These are phyloP conservation scores for Solanum appendiculatum DNA, from an alignment of 257 asterid species.

Conservation along the genomic window DNA sequence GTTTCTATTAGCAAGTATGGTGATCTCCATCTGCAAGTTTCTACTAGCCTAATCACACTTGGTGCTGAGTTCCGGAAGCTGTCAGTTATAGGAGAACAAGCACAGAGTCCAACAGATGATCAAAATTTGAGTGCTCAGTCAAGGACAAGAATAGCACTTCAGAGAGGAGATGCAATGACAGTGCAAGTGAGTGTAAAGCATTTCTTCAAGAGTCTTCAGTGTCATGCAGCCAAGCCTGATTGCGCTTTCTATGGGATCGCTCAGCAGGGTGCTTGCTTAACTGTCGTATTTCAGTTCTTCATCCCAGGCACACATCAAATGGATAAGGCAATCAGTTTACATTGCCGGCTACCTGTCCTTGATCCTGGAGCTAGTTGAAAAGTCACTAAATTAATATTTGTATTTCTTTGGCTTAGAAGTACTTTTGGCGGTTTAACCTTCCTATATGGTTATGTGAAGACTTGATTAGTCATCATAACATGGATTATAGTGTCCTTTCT, in stretches of 20 bases:
- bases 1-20: conserved; percentile 72
- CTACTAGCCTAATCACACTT: conserved; percentile 48
- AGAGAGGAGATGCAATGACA: conserved; percentile 67
- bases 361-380: conserved; percentile 72
- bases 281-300: conserved; percentile 85
- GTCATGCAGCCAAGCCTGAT: conserved; percentile 74
- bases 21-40: conserved; percentile 72
- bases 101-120: conserved; percentile 30
- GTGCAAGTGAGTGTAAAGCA: conserved; percentile 87
- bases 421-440: not conserved
- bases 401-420: not conserved
- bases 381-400: not conserved
- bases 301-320: conserved; percentile 71
- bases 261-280: conserved; percentile 58
- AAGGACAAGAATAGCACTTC: conserved; percentile 50
- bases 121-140: conserved; percentile 41
- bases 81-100: conserved; percentile 63
- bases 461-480: not conserved
- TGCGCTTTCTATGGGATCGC: conserved; percentile 77
- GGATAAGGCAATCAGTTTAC: conserved; percentile 73
- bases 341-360: conserved; percentile 86
- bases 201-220: conserved; percentile 74
- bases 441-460: not conserved
- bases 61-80: conserved; percentile 79
- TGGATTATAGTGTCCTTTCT: not conserved